phyloP scores from a whole-genome alignment of 345 rosid species.

The Melaleuca quinquenervia region DNA sequence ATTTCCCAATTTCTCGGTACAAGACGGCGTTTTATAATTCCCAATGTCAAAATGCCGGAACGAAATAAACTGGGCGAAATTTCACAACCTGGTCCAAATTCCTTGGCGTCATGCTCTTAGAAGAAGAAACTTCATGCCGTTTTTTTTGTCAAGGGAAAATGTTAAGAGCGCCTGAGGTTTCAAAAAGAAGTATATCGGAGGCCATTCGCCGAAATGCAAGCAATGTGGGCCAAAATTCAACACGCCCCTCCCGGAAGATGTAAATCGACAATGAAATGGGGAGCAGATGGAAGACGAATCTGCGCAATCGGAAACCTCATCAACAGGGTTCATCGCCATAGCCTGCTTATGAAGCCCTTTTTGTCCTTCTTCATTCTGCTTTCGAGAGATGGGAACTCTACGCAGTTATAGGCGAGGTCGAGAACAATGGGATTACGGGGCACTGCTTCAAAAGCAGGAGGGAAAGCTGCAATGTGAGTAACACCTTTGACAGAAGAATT shows the following conservation, averaged over 20 bases:
- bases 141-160: neutral
- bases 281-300: neutral
- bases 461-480: conserved; percentile 75
- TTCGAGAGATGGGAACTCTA: conserved; percentile 76
- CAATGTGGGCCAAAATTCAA: neutral
- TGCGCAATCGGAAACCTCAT: neutral
- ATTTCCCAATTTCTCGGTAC: neutral
- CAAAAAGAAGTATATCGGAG: neutral
- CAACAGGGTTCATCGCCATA: conserved; percentile 39
- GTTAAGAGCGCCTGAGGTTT: neutral
- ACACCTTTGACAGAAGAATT: conserved; percentile 46
- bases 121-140: neutral
- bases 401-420: conserved; percentile 61
- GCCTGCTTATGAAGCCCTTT: conserved; percentile 67
- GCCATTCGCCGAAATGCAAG: neutral
- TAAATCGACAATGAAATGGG: neutral
- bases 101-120: neutral
- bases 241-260: neutral
- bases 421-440: conserved; percentile 79
- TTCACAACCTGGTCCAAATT: neutral
- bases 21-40: neutral
- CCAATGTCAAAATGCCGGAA: neutral
- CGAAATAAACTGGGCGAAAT: neutral
- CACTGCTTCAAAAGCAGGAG: conserved; percentile 59
- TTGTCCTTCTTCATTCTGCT: conserved; percentile 75